phyloP scores from a whole-genome alignment of 352 stramenopile genomes.

The Phytophthora ramorum region DNA sequence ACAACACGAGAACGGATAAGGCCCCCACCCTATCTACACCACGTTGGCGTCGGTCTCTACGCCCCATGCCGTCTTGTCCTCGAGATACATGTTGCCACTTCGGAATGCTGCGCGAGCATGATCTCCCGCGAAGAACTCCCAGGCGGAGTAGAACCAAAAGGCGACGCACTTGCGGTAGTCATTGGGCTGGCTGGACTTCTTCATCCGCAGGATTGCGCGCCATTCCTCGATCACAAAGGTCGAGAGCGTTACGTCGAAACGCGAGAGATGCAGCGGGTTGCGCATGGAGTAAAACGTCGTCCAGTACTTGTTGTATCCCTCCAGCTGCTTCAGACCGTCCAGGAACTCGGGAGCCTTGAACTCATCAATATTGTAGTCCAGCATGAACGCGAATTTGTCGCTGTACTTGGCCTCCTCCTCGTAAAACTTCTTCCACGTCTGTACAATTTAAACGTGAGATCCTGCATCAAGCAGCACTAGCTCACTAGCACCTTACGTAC shows the following conservation, averaged over 20 bases:
- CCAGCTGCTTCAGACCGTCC: conserved; percentile 74
- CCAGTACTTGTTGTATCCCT: conserved; percentile 89
- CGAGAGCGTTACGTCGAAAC: conserved; percentile 74
- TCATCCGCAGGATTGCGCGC: conserved; percentile 76
- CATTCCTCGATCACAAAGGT: conserved; percentile 83
- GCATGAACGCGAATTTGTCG: conserved; percentile 84
- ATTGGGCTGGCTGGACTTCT: conserved; percentile 86
- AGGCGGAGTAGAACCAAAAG: conserved; percentile 89
- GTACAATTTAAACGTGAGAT: conserved; percentile 3
- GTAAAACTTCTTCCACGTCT: conserved; percentile 91
- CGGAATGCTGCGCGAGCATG: conserved; percentile 76
- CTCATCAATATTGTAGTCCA: conserved; percentile 72
- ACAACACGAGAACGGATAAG: conserved; percentile 7
- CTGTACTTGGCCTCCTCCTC: conserved; percentile 89
- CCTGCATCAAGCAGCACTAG: not conserved
- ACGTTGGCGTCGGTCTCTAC: conserved; percentile 25
- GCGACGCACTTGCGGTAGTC: conserved; percentile 89
- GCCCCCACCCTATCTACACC: conserved; percentile 29
- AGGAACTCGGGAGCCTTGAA: conserved; percentile 74
- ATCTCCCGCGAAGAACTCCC: conserved; percentile 84
- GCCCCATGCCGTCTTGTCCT: conserved; percentile 70
- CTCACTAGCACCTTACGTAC: conserved; percentile 28
- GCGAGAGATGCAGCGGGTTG: conserved; percentile 75
- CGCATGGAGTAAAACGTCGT: conserved; percentile 77
- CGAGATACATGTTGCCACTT: conserved; percentile 88